phyloP scores from a whole-genome alignment of 2,329 filamentous ascomycete species.

The Simplicillium aogashimaense region DNA sequence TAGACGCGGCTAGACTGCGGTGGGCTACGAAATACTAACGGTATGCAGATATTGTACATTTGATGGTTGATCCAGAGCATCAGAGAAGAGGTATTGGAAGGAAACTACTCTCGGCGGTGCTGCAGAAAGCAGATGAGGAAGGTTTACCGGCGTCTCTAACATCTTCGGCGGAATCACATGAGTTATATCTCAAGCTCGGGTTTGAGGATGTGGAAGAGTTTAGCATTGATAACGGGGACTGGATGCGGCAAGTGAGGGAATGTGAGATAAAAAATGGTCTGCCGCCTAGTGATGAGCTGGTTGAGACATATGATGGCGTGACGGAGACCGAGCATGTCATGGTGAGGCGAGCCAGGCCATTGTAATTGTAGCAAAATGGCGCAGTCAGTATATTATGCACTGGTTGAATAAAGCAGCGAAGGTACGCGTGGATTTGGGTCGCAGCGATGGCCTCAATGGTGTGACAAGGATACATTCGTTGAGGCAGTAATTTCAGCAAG shows the following conservation, averaged over 20 bases:
- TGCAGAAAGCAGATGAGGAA: slow-evolving; percentile 5
- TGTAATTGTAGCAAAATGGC: too few species aligned
- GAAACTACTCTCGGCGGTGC: slow-evolving; percentile 7
- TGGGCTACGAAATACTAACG: neutral
- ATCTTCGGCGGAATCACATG: slow-evolving; percentile 10
- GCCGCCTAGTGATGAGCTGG: slow-evolving; percentile 4
- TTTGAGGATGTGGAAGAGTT: slow-evolving; percentile 11
- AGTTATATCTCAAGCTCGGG: slow-evolving; percentile 9
- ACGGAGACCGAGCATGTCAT: slow-evolving; percentile 11
- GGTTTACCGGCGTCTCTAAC: slow-evolving; percentile 9
- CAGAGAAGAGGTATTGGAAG: slow-evolving; percentile 11
- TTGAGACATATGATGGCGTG: slow-evolving; percentile 8
- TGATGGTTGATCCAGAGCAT: slow-evolving; percentile 12
- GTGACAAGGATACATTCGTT: neutral
- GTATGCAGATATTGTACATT: slow-evolving; percentile 10
- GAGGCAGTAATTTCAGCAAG: too few species aligned
- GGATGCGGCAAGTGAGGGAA: slow-evolving; percentile 8
- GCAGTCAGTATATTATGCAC: too few species aligned
- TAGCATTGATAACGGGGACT: slow-evolving; percentile 10
- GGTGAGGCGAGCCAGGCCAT: slow-evolving; percentile 2
- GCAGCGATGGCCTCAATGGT: too few species aligned
- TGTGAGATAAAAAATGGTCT: slow-evolving; percentile 3
- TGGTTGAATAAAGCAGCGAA: too few species aligned
- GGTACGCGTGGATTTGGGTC: too few species aligned
- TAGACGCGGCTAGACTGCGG: too few species aligned